These are phyloP conservation scores for Verticillium klebahnii DNA, from an alignment of 2,329 filamentous ascomycete species.

Conservation along the genomic window DNA sequence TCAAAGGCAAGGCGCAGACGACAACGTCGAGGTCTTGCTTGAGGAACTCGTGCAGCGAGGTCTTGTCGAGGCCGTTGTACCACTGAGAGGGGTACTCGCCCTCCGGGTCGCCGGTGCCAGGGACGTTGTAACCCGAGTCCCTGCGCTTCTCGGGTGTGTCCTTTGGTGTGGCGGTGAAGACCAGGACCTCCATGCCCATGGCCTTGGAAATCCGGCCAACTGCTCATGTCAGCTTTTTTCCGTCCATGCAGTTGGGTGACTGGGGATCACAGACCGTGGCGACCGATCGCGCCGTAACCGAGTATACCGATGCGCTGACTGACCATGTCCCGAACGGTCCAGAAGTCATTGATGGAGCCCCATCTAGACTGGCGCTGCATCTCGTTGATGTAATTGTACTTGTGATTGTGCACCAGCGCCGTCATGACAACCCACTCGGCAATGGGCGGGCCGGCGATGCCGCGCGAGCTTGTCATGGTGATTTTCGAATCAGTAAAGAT, in stretches of 20 bases:
- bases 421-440: constrained; percentile 35
- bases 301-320: constrained; percentile 32
- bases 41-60: constrained; percentile 35
- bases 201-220: constrained; percentile 45
- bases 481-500: neutral
- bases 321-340: constrained; percentile 24
- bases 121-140: constrained; percentile 58
- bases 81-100: constrained; percentile 35
- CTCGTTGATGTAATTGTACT: constrained; percentile 22
- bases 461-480: neutral
- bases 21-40: constrained; percentile 38
- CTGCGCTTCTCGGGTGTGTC: constrained; percentile 52
- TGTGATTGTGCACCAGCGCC: constrained; percentile 26
- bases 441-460: constrained; percentile 27
- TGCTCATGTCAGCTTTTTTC: neutral
- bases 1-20: constrained; percentile 37
- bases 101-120: constrained; percentile 49
- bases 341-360: constrained; percentile 14
- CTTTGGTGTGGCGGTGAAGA: constrained; percentile 59
- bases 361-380: constrained; percentile 23
- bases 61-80: constrained; percentile 30
- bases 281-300: constrained; percentile 41
- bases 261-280: constrained; percentile 20
- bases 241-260: neutral
- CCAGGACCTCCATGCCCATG: constrained; percentile 63